Conservation (phyloP, 2,329 filamentous ascomycete genomes). For the Ophiostoma perfectum region DNA sequence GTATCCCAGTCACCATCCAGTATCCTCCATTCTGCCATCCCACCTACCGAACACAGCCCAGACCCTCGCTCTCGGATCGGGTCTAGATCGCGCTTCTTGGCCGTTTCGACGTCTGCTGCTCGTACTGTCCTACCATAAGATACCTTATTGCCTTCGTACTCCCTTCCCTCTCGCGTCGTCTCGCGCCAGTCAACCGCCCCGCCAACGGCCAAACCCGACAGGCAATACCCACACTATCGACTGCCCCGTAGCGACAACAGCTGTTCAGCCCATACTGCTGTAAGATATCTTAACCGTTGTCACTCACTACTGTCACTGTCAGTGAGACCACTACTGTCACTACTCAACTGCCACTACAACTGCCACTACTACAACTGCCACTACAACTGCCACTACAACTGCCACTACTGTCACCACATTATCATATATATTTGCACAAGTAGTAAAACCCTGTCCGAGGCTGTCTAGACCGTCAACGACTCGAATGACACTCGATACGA, state of each 20-base stretch:
- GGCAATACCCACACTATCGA: not conserved
- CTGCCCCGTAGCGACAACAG: not conserved
- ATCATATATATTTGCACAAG: too few species aligned
- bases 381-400: too few species aligned
- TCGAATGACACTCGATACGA: too few species aligned
- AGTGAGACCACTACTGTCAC: too few species aligned
- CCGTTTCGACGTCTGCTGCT: not conserved
- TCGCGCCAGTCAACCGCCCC: not conserved
- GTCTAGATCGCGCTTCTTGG: constrained; percentile 3
- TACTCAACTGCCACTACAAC: too few species aligned
- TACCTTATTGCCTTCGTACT: not conserved
- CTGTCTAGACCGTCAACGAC: too few species aligned
- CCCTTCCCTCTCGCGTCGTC: not conserved
- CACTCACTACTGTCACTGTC: too few species aligned
- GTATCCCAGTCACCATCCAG: too few species aligned
- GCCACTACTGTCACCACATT: too few species aligned
- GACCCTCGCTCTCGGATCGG: not conserved
- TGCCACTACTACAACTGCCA: too few species aligned
- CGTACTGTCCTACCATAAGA: not conserved
- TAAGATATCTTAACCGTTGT: not conserved
- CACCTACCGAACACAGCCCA: not conserved
- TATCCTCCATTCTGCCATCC: not conserved
- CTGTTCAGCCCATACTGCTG: not conserved
- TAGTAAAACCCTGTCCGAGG: too few species aligned
- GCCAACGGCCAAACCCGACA: constrained; percentile 4